Conservation (phyloP, 2,329 filamentous ascomycete genomes). For the Cladosporium sp. region DNA sequence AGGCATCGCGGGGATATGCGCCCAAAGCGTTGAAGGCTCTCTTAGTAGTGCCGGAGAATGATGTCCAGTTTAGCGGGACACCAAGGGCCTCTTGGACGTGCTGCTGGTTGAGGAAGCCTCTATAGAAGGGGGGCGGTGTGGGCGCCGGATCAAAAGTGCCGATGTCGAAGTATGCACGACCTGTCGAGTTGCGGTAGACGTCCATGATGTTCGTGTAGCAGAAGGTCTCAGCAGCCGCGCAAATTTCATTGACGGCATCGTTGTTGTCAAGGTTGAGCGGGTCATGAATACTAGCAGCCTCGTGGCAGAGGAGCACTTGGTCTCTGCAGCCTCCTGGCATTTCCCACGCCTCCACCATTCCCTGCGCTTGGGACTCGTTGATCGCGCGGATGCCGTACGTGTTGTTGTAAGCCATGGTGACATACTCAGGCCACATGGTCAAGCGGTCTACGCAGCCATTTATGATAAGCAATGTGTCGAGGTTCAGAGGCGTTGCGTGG, state of each 20-base stretch:
- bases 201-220: slow-evolving; percentile 43
- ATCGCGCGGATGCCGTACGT: slow-evolving; percentile 50
- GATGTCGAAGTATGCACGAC: slow-evolving; percentile 53
- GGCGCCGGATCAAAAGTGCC: slow-evolving; percentile 43
- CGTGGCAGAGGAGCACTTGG: slow-evolving; percentile 47
- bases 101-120: slow-evolving; percentile 50
- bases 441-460: slow-evolving; percentile 51
- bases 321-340: slow-evolving; percentile 48
- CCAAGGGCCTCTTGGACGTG: slow-evolving; percentile 53
- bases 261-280: slow-evolving; percentile 42
- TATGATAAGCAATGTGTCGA: slow-evolving; percentile 45
- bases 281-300: slow-evolving; percentile 42
- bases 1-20: slow-evolving; percentile 44
- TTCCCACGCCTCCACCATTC: slow-evolving; percentile 40
- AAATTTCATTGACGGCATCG: slow-evolving; percentile 34
- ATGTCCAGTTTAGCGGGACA: slow-evolving; percentile 32
- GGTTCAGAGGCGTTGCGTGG: slow-evolving; percentile 27
- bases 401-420: slow-evolving; percentile 48
- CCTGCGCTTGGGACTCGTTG: slow-evolving; percentile 42
- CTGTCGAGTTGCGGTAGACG: slow-evolving; percentile 37
- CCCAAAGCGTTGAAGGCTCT: slow-evolving; percentile 34
- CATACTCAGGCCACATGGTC: slow-evolving; percentile 40
- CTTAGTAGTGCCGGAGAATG: slow-evolving; percentile 10
- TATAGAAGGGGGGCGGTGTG: slow-evolving; percentile 36
- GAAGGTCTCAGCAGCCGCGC: slow-evolving; percentile 39